These are phyloP conservation scores for Vigna mungo DNA, from an alignment of 306 rosid species.

Conservation along the genomic window DNA sequence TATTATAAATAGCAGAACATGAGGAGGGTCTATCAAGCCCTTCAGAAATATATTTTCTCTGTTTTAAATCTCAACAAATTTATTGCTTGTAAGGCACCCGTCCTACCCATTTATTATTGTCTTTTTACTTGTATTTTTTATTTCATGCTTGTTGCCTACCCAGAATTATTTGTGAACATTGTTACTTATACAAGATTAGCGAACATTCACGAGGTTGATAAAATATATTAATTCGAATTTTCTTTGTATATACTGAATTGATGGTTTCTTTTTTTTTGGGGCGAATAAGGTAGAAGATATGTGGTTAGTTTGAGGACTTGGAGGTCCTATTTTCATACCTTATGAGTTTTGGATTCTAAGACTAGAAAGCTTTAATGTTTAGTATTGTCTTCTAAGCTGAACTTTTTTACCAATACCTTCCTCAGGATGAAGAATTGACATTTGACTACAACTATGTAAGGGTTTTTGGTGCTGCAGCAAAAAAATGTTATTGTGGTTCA, in stretches of 20 bases:
- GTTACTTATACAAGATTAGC: background rate
- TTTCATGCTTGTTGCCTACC: slow-evolving; percentile 35
- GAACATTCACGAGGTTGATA: slow-evolving; percentile 23
- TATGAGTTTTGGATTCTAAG: slow-evolving; percentile 37
- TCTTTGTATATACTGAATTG: background rate
- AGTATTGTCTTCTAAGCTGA: slow-evolving; percentile 37
- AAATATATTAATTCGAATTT: slow-evolving; percentile 26
- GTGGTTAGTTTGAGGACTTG: slow-evolving; percentile 27
- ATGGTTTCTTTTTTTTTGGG: too few relatives aligned
- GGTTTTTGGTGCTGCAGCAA: slow-evolving; percentile 99
- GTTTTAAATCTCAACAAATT: too few relatives aligned
- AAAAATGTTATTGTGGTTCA: slow-evolving; percentile 91
- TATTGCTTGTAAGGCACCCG: slow-evolving; percentile 13
- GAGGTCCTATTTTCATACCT: slow-evolving; percentile 28
- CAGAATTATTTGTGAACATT: slow-evolving; percentile 20
- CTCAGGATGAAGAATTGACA: slow-evolving; percentile 98
- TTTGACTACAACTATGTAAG: slow-evolving; percentile 99
- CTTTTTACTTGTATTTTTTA: background rate
- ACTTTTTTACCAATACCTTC: slow-evolving; percentile 37
- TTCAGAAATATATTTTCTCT: too few relatives aligned
- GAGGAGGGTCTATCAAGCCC: too few relatives aligned
- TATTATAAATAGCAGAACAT: too few relatives aligned
- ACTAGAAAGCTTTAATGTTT: slow-evolving; percentile 18
- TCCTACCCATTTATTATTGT: background rate
- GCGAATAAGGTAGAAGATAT: background rate